Evolutionary conservation across 2,329 filamentous ascomycete species (phyloP).

Genomic region (Talaromyces verruculosus): DNA sequence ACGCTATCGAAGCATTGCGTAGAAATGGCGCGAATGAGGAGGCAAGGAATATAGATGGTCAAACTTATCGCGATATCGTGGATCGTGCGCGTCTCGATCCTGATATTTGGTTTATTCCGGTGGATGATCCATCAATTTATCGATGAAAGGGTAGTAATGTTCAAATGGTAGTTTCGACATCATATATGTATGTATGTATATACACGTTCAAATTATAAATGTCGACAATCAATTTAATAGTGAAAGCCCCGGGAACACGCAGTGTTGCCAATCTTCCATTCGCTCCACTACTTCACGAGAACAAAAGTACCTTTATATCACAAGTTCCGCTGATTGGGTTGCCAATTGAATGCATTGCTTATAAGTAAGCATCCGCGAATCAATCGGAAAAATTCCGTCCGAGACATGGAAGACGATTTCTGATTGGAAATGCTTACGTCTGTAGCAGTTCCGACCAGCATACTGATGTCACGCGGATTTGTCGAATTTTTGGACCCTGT

Average conservation of each 20-base stretch:
- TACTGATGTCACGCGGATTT: neutral
- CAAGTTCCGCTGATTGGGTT: neutral
- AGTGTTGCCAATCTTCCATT: neutral
- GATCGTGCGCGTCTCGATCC: neutral
- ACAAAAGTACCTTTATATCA: neutral
- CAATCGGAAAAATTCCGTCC: neutral
- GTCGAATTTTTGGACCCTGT: neutral
- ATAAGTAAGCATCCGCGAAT: neutral
- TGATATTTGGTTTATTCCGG: neutral
- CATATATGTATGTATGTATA: no score
- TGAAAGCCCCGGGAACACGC: neutral
- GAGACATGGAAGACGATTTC: neutral
- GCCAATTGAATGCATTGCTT: neutral
- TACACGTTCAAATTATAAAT: no score
- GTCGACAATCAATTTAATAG: no score
- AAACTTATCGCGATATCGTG: conserved; percentile 2
- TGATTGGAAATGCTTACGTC: neutral
- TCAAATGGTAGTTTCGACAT: no score
- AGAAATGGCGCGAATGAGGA: conserved; percentile 3
- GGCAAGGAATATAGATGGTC: conserved; percentile 4
- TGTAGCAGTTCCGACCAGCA: neutral
- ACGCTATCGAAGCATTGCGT: conserved; percentile 1
- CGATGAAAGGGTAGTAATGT: neutral
- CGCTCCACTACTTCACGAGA: neutral
- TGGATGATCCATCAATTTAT: neutral